Evolutionary conservation across 2,329 filamentous ascomycete genomes (phyloP).

Genomic region (Orbilia ellipsospora): DNA sequence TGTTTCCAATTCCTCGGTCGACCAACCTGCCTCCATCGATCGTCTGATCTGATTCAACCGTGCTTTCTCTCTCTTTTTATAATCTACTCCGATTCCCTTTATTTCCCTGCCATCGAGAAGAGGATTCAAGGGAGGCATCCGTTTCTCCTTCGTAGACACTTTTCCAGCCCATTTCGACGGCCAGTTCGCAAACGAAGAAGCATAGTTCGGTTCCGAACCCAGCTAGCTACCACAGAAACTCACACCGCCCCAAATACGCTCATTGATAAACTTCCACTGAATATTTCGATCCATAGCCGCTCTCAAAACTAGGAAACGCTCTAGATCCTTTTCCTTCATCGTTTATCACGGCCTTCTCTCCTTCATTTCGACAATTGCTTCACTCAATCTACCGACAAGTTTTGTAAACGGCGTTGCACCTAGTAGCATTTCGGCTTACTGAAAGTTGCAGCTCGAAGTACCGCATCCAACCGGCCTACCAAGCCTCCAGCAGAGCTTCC

Average conservation of each 20-base stretch:
- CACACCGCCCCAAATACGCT: slow-evolving; percentile 5
- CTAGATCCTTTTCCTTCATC: not conserved
- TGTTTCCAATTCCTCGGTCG: too few species aligned
- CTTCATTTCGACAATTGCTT: slow-evolving; percentile 9
- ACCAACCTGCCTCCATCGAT: too few species aligned
- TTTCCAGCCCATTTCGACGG: not conserved
- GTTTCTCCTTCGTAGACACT: too few species aligned
- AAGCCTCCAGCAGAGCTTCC: not conserved
- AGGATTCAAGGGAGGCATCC: too few species aligned
- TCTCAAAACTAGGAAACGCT: not conserved
- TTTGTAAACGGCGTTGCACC: not conserved
- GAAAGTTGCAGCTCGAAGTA: slow-evolving; percentile 1
- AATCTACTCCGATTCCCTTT: not conserved
- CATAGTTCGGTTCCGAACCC: slow-evolving; percentile 4
- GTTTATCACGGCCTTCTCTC: slow-evolving; percentile 4
- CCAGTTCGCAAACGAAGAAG: not conserved
- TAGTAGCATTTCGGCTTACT: not conserved
- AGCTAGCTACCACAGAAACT: not conserved
- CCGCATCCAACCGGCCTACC: too few species aligned
- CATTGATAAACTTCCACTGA: slow-evolving; percentile 9
- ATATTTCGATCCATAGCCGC: not conserved
- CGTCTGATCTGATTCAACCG: too few species aligned
- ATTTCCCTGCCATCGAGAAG: not conserved
- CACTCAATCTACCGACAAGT: slow-evolving; percentile 2
- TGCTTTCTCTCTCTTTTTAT: not conserved